Conservation (phyloP, 2,329 filamentous ascomycete species). For the Colletotrichum aenigma region DNA sequence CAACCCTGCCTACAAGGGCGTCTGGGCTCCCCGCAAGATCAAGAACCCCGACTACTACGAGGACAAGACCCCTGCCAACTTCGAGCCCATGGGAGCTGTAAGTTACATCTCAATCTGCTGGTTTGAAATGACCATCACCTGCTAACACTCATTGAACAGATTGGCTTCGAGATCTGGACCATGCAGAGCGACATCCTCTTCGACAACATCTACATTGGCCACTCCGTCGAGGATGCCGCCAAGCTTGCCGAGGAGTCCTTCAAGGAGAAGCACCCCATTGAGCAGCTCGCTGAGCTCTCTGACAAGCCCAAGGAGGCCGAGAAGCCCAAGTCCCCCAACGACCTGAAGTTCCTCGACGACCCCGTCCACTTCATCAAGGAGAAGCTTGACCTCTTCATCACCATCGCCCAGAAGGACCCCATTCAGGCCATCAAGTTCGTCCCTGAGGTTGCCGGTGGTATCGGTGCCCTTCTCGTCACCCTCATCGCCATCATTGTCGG, state of each 20-base stretch:
- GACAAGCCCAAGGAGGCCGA: constrained; percentile 76
- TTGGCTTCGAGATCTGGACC: constrained; percentile 99
- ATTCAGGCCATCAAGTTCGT: constrained; percentile 86
- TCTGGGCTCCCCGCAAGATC: constrained; percentile 95
- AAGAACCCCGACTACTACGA: constrained; percentile 95
- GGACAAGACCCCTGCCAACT: constrained; percentile 95
- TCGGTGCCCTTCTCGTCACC: constrained; percentile 73
- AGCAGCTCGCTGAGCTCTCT: constrained; percentile 80
- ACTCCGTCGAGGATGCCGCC: constrained; percentile 91
- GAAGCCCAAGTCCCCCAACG: constrained; percentile 71
- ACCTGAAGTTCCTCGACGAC: constrained; percentile 90
- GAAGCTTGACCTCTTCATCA: constrained; percentile 91
- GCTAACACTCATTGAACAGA: constrained; percentile 50
- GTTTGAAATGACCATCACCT: constrained; percentile 1
- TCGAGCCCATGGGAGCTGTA: constrained; percentile 97
- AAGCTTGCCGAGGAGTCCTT: constrained; percentile 90
- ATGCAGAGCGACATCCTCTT: constrained; percentile 99
- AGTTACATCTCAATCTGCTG: constrained; percentile 44
- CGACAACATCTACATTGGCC: constrained; percentile 99
- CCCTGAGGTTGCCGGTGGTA: constrained; percentile 85
- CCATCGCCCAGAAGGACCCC: constrained; percentile 81
- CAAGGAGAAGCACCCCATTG: constrained; percentile 82
- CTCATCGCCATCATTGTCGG: constrained; percentile 73
- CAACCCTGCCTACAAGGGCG: constrained; percentile 97
- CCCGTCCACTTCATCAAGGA: constrained; percentile 86